Conservation (phyloP, 441 rosid genomes). For the Erodium trifolium region DNA sequence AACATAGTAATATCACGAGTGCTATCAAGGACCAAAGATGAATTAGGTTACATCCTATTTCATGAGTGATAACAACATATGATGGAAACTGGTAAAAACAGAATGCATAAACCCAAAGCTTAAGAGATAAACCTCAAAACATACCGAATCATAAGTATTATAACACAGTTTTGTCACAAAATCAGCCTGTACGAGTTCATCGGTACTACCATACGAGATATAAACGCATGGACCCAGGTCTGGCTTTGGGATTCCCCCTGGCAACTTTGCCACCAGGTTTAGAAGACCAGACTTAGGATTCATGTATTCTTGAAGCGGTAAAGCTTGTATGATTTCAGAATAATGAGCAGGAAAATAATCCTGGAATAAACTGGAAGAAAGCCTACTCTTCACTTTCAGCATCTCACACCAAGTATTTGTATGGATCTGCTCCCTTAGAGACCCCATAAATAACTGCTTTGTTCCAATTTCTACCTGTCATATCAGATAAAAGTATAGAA, state of each 20-base stretch:
- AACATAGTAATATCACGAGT: neutral
- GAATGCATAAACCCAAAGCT: constrained; percentile 13
- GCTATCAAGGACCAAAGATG: neutral
- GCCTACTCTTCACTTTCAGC: constrained; percentile 85
- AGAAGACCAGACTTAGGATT: constrained; percentile 61
- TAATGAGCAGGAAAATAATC: constrained; percentile 82
- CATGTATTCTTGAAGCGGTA: constrained; percentile 85
- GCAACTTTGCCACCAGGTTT: constrained; percentile 64
- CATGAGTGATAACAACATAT: constrained; percentile 3
- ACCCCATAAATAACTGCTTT: constrained; percentile 61
- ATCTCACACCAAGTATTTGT: constrained; percentile 61
- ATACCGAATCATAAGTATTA: constrained; percentile 68
- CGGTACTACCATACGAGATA: constrained; percentile 71
- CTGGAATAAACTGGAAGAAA: constrained; percentile 65
- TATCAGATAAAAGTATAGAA: constrained; percentile 11
- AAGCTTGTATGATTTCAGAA: constrained; percentile 50
- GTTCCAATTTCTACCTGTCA: constrained; percentile 84
- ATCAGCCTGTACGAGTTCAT: constrained; percentile 43
- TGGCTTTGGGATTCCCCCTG: constrained; percentile 39
- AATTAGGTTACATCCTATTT: neutral
- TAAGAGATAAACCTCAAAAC: constrained; percentile 4
- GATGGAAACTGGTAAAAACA: constrained; percentile 2
- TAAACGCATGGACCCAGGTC: constrained; percentile 73
- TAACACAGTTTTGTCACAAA: constrained; percentile 60
- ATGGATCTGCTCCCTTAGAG: constrained; percentile 52